Evolutionary conservation across 1,139 yeast genomes (phyloP), one percentile per base, ranked within the genome.

Genomic region (Pichia sp.): DNA sequence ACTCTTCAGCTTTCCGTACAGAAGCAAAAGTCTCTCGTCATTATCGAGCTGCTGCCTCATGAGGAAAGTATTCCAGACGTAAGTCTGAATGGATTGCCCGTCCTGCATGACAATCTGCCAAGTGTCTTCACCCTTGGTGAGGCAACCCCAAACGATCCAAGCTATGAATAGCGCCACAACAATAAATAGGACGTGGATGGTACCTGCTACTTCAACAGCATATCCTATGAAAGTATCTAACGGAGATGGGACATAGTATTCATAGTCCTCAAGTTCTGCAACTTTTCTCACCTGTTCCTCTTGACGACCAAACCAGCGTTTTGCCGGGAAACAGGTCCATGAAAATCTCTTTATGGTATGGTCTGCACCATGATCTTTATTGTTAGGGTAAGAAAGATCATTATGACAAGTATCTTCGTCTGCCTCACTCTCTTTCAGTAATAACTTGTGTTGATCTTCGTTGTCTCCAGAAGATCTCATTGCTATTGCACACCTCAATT

Each of bases 81-180:
- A 72, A 51, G 72, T 62, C 55, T 71, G 75, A 49, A 73, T 70
- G 0, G 76, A 71, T 57, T 70, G 73, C 19, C 74, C 75, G 62
- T 73, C 76, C 55, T 72, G 74, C 73, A 73, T 72, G 5, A 70
- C 70, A 45, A 73, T 71, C 60, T 73, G 76, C 76, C 76, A 73
- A 49, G 64, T 64, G 50, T 63, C 63, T 3, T 72, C 67, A 1
- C 67, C 74, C 16, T 61, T 59, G 23, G 63, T 66, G 8, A 68
- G 59, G 15, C 62, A 61, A 47, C 76, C 76, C 30, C 68, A 42
- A 15, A 58, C 46, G n/a, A 64, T 61, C 76, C 76, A 73, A n/a
- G 62, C 62, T n/a, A 68, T 57, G n/a, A 72, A 46, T 29, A 68
- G 58, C 4, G 56, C 38, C 66, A 70, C 64, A 61, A 66, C 62